phyloP scores from a whole-genome alignment of 2,329 filamentous ascomycete species.

The Botrytis pseudocinerea region DNA sequence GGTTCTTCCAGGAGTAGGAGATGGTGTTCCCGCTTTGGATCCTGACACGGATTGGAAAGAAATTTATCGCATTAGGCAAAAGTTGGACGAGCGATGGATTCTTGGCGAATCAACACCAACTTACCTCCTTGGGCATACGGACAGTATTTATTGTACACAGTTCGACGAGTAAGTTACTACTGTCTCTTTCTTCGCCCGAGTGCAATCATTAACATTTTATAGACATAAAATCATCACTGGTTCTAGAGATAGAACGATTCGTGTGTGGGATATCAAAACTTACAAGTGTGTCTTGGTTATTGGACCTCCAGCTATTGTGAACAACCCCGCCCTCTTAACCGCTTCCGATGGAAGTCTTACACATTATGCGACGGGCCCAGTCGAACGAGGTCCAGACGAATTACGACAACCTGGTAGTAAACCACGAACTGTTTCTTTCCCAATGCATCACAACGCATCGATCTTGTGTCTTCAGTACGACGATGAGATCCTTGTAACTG shows the following conservation, averaged over 20 bases:
- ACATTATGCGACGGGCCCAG: constrained; percentile 56
- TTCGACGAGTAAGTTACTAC: constrained; percentile 80
- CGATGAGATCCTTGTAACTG: constrained; percentile 87
- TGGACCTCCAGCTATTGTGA: constrained; percentile 69
- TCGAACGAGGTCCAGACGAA: constrained; percentile 27
- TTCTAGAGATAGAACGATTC: constrained; percentile 91
- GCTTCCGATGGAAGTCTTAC: constrained; percentile 52
- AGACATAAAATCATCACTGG: constrained; percentile 95
- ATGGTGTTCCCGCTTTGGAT: constrained; percentile 55
- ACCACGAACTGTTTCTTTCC: constrained; percentile 58
- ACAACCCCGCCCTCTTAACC: constrained; percentile 52
- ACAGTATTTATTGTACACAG: constrained; percentile 97
- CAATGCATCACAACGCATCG: constrained; percentile 79
- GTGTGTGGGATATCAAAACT: constrained; percentile 92
- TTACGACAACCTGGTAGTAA: constrained; percentile 47
- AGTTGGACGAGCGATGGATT: constrained; percentile 78
- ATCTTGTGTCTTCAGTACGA: constrained; percentile 96
- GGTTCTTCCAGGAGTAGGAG: constrained; percentile 54
- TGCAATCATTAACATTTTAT: constrained; percentile 41
- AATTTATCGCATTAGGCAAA: constrained; percentile 75
- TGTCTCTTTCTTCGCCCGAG: neutral
- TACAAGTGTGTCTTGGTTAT: constrained; percentile 84
- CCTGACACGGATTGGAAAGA: constrained; percentile 80
- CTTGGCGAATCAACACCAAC: constrained; percentile 75
- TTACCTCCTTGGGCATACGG: constrained; percentile 89